Evolutionary conservation across 495 filamentous ascomycete genomes (phyloP).

Genomic region (Podospora bellae-mahoneyi): DNA sequence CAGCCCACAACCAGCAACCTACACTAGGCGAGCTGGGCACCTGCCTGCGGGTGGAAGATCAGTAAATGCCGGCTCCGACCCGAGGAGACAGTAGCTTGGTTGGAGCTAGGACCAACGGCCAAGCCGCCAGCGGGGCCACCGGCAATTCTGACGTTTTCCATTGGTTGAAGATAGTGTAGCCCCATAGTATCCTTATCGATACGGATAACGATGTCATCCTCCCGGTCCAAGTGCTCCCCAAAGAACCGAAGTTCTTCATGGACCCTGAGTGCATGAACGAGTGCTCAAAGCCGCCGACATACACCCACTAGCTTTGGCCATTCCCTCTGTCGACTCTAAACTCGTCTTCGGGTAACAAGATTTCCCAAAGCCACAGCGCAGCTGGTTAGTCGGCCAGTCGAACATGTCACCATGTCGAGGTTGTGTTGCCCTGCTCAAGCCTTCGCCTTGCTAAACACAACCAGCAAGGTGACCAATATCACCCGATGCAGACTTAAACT

Average conservation of each 20-base stretch:
- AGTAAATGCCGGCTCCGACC: not conserved
- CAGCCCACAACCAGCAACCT: not conserved
- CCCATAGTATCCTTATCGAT: not conserved
- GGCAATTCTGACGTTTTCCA: not conserved
- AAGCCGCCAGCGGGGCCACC: not conserved
- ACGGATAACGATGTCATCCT: not conserved
- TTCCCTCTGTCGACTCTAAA: too few species aligned
- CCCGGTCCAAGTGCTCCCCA: not conserved
- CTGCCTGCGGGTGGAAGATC: not conserved
- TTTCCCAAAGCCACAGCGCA: not conserved
- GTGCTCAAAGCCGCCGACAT: too few species aligned
- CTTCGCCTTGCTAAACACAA: constrained; percentile 16
- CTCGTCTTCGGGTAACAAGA: not conserved
- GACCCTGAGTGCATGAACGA: not conserved
- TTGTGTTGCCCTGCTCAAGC: constrained; percentile 21
- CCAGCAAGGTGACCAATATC: constrained; percentile 12
- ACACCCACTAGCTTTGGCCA: too few species aligned
- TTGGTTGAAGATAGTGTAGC: not conserved
- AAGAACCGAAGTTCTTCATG: not conserved
- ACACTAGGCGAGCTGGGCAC: not conserved
- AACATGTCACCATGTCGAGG: constrained; percentile 32
- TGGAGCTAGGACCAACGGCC: not conserved
- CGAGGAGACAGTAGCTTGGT: not conserved
- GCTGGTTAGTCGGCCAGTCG: not conserved
- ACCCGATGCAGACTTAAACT: not conserved